Base-by-base conservation (phyloP, 2,329 filamentous ascomycete species). In the Arthrinium phaeospermum region DNA sequence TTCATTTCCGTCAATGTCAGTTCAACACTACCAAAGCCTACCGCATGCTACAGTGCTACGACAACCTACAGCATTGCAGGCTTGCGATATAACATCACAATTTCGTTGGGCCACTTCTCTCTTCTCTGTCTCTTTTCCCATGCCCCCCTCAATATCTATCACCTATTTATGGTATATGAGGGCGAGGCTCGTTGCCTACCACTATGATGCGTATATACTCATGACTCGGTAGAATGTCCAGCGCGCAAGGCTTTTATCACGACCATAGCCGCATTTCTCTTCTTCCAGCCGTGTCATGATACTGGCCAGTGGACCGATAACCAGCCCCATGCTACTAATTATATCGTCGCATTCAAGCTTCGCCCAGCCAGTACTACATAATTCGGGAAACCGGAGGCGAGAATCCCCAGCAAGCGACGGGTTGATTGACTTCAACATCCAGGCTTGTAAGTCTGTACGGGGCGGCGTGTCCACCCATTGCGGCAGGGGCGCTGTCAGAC, bases 291-390 rank as follows among this genome's bases (percentile, higher is more conserved):
- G 30, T 34, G 51, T 22, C 27, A 57, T 57, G 14, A 34, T 14
- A 3, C 51, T 30, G 51, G 27, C 51, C 37, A 41, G 10, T 41
- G 37, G 37, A 41, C 6, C 37, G 37, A 41, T 41, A 8, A 14
- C 16, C 34, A 57, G 34, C 53, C 53, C 53, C 53, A 61, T 30
- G 53, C 22, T 61, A 16, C 53, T 61, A 61, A 61, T 37, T 61
- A 61, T 61, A 57, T 34, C 27, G 8, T 57, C 51, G 8, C 27
- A 34, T 16, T 34, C 27, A 19, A 22, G 24, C 51, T 19, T 57
- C 14, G 30, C 51, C 27, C 30, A 37, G 53, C 53, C 12, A 34
- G 53, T 61, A 37, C 53, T 19, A 61, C 53, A n/a, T 37, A 30
- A 37, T 16, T 7, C 53, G 53, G 53, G 53, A 61, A 61, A 37